Evolutionary conservation across 208 protist genomes (phyloP).

Genomic region (Perkinsela sp.): DNA sequence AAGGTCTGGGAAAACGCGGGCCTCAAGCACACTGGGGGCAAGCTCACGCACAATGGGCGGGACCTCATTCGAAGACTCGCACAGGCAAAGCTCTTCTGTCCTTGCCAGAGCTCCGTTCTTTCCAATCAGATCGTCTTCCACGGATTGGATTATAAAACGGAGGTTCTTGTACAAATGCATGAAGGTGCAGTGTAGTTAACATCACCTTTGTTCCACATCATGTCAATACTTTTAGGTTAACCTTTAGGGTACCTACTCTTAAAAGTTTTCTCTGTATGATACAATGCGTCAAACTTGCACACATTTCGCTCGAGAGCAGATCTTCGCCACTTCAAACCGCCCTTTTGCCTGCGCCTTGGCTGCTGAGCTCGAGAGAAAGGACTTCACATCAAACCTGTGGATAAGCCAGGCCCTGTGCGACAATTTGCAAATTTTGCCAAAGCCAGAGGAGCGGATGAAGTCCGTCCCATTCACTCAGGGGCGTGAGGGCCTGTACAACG

Average conservation of each 20-base stretch:
- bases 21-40: background rate
- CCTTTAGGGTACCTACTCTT: too few relatives aligned
- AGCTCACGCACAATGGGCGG: background rate
- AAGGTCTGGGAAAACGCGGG: background rate
- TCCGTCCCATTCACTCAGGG: background rate
- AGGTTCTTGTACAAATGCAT: background rate
- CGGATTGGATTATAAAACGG: background rate
- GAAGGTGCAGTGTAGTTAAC: background rate
- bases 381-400: background rate
- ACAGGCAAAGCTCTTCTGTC: background rate
- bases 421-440: background rate
- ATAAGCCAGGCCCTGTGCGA: background rate
- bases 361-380: background rate
- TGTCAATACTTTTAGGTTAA: too few relatives aligned
- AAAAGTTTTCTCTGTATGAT: too few relatives aligned
- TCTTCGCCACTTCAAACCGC: background rate
- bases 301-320: background rate
- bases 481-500: background rate
- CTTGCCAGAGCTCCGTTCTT: background rate
- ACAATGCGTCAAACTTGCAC: background rate
- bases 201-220: too few relatives aligned
- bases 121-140: background rate
- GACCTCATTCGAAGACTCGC: background rate
- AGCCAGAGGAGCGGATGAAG: background rate
- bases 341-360: background rate